Percentiles rank a stretch among this genome's conserved stretches.
These are phyloP conservation scores for Aspergillus biplanus DNA, from an alignment of 495 filamentous ascomycete genomes.

Conservation along the genomic window DNA sequence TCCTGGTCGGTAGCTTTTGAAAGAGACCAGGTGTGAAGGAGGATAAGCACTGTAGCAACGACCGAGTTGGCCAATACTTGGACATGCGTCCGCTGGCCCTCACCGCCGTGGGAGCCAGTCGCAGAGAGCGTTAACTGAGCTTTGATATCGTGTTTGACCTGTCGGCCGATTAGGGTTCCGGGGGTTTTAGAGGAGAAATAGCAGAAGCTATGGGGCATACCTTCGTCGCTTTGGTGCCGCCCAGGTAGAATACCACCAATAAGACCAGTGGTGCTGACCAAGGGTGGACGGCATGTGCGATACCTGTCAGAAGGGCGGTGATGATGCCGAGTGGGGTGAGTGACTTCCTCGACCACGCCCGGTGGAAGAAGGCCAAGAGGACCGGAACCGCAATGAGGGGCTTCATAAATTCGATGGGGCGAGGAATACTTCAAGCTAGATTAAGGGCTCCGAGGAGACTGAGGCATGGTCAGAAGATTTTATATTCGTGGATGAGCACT, in stretches of 20 bases:
- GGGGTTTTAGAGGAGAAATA: background rate
- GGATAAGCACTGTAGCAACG: slow-evolving; percentile 71
- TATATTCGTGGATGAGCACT: too few species aligned
- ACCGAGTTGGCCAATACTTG: slow-evolving; percentile 92
- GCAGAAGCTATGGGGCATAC: slow-evolving; percentile 41
- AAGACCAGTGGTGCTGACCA: slow-evolving; percentile 87
- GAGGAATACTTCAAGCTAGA: background rate
- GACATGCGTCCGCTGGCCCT: slow-evolving; percentile 79
- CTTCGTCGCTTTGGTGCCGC: slow-evolving; percentile 82
- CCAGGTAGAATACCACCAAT: slow-evolving; percentile 83
- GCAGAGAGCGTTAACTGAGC: slow-evolving; percentile 76
- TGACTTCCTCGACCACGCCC: slow-evolving; percentile 71
- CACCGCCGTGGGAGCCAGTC: slow-evolving; percentile 70
- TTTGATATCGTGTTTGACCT: slow-evolving; percentile 90
- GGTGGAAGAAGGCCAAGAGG: slow-evolving; percentile 62
- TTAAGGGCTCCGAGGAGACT: too few species aligned
- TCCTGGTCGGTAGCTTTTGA: slow-evolving; percentile 14
- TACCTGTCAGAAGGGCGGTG: slow-evolving; percentile 69
- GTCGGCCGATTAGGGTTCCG: slow-evolving; percentile 3
- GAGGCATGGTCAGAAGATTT: too few species aligned
- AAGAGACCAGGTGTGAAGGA: slow-evolving; percentile 72
- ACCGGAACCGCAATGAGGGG: slow-evolving; percentile 68
- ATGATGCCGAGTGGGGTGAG: slow-evolving; percentile 72
- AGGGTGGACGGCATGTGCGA: slow-evolving; percentile 83
- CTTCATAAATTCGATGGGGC: slow-evolving; percentile 56